A percentile compares a stretch with the other conserved stretches of the same genome.
These are phyloP conservation scores for Kwoniella heveanensis DNA, from an alignment of 768 basidiomycete genomes.

Conservation along the genomic window DNA sequence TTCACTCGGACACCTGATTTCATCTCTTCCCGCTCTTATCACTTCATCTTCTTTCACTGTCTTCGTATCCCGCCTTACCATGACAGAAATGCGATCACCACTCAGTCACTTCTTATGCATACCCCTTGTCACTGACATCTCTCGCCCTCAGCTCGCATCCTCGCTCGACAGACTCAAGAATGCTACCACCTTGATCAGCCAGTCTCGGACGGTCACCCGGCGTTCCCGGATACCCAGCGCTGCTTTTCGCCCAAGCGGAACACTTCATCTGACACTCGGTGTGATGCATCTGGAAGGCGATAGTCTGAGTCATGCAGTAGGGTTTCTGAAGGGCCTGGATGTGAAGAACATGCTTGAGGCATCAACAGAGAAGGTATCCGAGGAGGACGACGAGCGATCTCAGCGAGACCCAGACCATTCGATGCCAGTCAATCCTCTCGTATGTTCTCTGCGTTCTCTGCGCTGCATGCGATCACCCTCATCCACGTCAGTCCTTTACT, in stretches of 20 bases:
- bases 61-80: too few relatives aligned
- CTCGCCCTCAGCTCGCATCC: not conserved
- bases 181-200: not conserved
- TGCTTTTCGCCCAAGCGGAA: constrained; percentile 8
- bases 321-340: not conserved
- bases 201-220: not conserved
- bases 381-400: too few relatives aligned
- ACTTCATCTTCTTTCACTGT: too few relatives aligned
- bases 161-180: not conserved
- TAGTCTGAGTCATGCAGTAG: not conserved
- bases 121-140: constrained; percentile 5
- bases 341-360: not conserved
- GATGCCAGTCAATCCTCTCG: not conserved
- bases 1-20: too few relatives aligned
- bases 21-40: too few relatives aligned
- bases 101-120: constrained; percentile 16
- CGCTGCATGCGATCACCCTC: constrained; percentile 9
- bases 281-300: not conserved
- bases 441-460: constrained; percentile 1
- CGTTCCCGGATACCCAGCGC: not conserved
- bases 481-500: constrained; percentile 10
- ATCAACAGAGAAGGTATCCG: not conserved
- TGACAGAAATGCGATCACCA: not conserved
- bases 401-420: not conserved
- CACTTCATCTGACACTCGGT: constrained; percentile 11